Evolutionary conservation across 202 grass and related monocot species (phyloP).

Genomic region (Musa balbisiana): DNA sequence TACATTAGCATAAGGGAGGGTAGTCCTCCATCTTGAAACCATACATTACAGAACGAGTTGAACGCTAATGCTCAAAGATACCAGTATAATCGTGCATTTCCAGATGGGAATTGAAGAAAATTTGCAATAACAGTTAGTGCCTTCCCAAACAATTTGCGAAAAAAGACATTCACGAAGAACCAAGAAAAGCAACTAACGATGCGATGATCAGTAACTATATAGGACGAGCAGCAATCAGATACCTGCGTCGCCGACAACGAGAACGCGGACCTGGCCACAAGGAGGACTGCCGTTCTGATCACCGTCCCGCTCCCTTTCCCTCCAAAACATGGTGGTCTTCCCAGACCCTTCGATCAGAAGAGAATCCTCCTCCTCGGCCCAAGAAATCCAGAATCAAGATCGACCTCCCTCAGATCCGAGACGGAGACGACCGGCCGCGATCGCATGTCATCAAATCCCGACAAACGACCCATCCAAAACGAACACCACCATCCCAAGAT

Average conservation of each 20-base stretch:
- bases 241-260: slow-evolving; percentile 95
- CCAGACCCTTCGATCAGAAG: not conserved
- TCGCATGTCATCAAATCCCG: no score
- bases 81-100: no score
- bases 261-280: slow-evolving; percentile 81
- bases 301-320: slow-evolving; percentile 24
- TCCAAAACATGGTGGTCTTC: slow-evolving; percentile 32
- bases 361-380: not conserved
- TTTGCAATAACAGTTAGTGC: not conserved
- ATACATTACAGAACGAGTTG: no score
- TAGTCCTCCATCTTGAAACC: no score
- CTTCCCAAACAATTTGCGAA: no score
- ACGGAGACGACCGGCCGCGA: not conserved
- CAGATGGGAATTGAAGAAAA: not conserved
- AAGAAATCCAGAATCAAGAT: not conserved
- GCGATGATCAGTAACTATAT: not conserved
- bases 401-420: not conserved
- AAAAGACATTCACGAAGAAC: not conserved
- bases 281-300: slow-evolving; percentile 55
- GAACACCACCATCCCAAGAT: not conserved
- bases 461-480: not conserved
- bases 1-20: no score
- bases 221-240: not conserved
- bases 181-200: not conserved
- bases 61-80: no score